A percentile compares a stretch with the other conserved stretches of the same genome.
These are phyloP conservation scores for Apostasia ramifera DNA, from an alignment of 106 monocot genomes.

Conservation along the genomic window DNA sequence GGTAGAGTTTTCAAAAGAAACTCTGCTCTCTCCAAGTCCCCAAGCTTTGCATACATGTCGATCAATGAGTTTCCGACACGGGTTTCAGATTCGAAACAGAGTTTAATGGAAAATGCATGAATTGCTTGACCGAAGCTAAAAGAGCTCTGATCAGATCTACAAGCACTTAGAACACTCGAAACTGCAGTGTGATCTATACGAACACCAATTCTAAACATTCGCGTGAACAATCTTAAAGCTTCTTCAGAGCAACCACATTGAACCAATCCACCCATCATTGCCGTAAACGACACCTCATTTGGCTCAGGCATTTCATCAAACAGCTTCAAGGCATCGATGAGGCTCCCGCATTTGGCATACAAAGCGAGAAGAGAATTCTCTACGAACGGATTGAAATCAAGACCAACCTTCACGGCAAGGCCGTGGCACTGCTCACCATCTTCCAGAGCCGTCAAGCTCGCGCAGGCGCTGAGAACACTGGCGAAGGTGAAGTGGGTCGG, in stretches of 20 bases:
- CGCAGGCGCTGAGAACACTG: constrained; percentile 64
- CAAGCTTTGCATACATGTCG: constrained; percentile 62
- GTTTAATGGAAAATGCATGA: constrained; percentile 38
- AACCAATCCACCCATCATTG: constrained; percentile 74
- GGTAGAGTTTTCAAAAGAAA: constrained; percentile 38
- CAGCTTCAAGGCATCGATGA: constrained; percentile 38
- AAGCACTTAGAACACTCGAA: constrained; percentile 65
- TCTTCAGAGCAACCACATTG: constrained; percentile 34
- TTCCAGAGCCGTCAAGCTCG: constrained; percentile 21
- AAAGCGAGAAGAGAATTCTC: constrained; percentile 75
- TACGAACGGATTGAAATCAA: constrained; percentile 49
- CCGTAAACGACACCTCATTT: constrained; percentile 91
- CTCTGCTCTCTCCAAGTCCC: constrained; percentile 46
- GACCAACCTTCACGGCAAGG: constrained; percentile 45
- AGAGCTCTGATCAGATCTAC: constrained; percentile 4
- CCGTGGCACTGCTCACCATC: constrained; percentile 63
- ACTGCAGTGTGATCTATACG: constrained; percentile 51
- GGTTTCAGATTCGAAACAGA: constrained; percentile 53
- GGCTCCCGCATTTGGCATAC: constrained; percentile 58
- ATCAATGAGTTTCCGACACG: constrained; percentile 75
- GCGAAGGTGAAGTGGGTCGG: constrained; percentile 77
- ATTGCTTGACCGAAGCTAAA: constrained; percentile 23
- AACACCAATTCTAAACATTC: constrained; percentile 56
- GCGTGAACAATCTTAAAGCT: constrained; percentile 58
- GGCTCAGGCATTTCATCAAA: constrained; percentile 50